Percentiles rank a stretch among this genome's conserved stretches.
These are phyloP conservation scores for Amanita pseudoporphyria DNA, from an alignment of 768 basidiomycete genomes.

Conservation along the genomic window DNA sequence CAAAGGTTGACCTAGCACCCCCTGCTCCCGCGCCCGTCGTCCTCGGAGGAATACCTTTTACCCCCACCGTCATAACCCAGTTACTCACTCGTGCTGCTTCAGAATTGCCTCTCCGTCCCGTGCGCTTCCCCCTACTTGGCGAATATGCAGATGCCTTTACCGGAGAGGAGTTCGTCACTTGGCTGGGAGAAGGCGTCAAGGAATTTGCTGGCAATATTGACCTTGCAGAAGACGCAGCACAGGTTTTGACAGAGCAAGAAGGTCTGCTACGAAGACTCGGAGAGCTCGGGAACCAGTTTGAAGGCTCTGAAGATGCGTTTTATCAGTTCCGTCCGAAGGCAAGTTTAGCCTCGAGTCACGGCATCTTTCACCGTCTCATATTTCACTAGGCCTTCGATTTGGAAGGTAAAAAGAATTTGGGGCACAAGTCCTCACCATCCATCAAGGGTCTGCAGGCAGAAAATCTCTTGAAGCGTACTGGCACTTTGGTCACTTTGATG, in stretches of 20 bases:
- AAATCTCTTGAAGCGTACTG: conserved; percentile 58
- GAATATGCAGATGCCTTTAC: conserved; percentile 83
- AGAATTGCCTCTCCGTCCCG: conserved; percentile 60
- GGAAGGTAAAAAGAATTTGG: conserved; percentile 23
- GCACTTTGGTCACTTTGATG: conserved; percentile 60
- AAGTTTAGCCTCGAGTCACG: conserved; percentile 8
- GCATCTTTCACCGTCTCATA: not conserved
- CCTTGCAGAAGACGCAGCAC: conserved; percentile 66
- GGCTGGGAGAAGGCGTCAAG: conserved; percentile 71
- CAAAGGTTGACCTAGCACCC: conserved; percentile 28
- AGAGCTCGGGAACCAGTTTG: conserved; percentile 76
- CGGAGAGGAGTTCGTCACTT: conserved; percentile 82
- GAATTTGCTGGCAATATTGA: conserved; percentile 74
- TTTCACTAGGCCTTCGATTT: conserved; percentile 49
- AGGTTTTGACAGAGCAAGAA: conserved; percentile 51
- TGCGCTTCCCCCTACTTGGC: conserved; percentile 72
- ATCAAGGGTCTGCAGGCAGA: conserved; percentile 27
- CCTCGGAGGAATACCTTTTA: conserved; percentile 65
- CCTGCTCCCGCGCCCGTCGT: conserved; percentile 46
- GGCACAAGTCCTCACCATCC: conserved; percentile 14
- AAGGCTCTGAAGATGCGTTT: conserved; percentile 67
- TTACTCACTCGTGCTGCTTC: conserved; percentile 62
- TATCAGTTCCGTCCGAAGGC: conserved; percentile 84
- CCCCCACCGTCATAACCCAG: conserved; percentile 54
- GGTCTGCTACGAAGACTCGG: conserved; percentile 63